phyloP scores from a whole-genome alignment of 2,329 filamentous ascomycete species.

The Diplocarpon mali region DNA sequence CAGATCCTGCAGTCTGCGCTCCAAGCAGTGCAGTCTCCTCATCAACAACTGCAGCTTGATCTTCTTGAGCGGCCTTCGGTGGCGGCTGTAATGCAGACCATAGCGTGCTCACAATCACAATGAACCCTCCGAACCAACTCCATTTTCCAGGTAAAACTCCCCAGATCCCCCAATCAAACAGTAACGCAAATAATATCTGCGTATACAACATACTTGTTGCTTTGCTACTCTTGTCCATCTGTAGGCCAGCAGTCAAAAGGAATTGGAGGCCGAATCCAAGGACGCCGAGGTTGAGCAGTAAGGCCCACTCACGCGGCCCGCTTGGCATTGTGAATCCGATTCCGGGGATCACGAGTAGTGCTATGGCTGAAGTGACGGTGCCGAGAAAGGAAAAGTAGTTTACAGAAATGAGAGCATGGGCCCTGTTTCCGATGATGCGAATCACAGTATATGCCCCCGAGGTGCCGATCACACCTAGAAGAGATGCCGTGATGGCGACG shows the following conservation, averaged over 20 bases:
- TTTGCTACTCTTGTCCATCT: slow-evolving; percentile 27
- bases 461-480: slow-evolving; percentile 68
- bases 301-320: slow-evolving; percentile 40
- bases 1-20: no score
- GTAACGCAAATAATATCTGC: slow-evolving; percentile 54
- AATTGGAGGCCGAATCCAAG: slow-evolving; percentile 81
- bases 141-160: slow-evolving; percentile 21
- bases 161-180: slow-evolving; percentile 26
- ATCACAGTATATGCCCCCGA: slow-evolving; percentile 66
- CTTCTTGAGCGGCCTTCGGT: not conserved
- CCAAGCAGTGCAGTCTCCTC: slow-evolving; percentile 24
- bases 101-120: slow-evolving; percentile 24
- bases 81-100: slow-evolving; percentile 24
- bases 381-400: slow-evolving; percentile 71
- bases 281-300: slow-evolving; percentile 57
- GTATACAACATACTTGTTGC: slow-evolving; percentile 56
- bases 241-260: slow-evolving; percentile 66
- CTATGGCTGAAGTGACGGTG: slow-evolving; percentile 51
- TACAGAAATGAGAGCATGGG: slow-evolving; percentile 75
- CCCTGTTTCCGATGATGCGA: slow-evolving; percentile 67
- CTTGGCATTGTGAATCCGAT: slow-evolving; percentile 36
- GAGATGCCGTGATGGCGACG: slow-evolving; percentile 56
- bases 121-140: slow-evolving; percentile 23
- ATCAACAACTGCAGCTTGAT: slow-evolving; percentile 9
- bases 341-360: slow-evolving; percentile 33